phyloP scores from a whole-genome alignment of 2,329 filamentous ascomycete species.

The Trichoderma semiorbis region DNA sequence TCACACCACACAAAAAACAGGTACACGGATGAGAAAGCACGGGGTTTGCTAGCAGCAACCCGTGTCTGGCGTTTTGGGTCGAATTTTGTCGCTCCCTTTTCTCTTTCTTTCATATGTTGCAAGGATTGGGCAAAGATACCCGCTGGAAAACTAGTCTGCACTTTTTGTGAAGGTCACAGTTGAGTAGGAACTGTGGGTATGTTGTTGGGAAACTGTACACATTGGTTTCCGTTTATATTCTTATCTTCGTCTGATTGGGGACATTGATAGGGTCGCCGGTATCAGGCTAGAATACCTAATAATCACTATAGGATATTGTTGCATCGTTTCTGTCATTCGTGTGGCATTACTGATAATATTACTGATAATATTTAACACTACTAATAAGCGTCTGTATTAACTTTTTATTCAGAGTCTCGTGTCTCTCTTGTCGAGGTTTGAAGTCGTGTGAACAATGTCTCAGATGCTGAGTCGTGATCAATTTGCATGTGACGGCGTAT shows the following conservation, averaged over 20 bases:
- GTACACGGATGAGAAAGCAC: neutral
- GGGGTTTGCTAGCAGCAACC: neutral
- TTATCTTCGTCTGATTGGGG: neutral
- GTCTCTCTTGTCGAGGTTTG: neutral
- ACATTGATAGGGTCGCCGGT: neutral
- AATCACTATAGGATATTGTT: conserved; percentile 1
- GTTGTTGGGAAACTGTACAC: neutral
- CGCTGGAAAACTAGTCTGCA: neutral
- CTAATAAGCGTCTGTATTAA: neutral
- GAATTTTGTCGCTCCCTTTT: neutral
- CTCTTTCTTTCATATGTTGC: neutral
- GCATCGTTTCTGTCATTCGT: neutral
- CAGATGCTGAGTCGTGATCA: neutral
- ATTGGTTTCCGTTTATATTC: conserved; percentile 2
- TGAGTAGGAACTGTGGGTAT: neutral
- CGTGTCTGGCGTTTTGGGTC: conserved; percentile 2
- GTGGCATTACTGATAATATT: neutral
- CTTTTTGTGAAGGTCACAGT: neutral
- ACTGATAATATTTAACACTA: neutral
- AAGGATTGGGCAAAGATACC: conserved; percentile 6
- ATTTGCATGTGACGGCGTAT: conserved; percentile 4
- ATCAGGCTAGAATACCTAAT: neutral
- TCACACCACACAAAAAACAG: neutral
- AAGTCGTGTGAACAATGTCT: neutral
- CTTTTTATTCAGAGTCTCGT: neutral